Evolutionary conservation across 1,139 yeast species (phyloP).

Genomic region (Candida sanyaensis): DNA sequence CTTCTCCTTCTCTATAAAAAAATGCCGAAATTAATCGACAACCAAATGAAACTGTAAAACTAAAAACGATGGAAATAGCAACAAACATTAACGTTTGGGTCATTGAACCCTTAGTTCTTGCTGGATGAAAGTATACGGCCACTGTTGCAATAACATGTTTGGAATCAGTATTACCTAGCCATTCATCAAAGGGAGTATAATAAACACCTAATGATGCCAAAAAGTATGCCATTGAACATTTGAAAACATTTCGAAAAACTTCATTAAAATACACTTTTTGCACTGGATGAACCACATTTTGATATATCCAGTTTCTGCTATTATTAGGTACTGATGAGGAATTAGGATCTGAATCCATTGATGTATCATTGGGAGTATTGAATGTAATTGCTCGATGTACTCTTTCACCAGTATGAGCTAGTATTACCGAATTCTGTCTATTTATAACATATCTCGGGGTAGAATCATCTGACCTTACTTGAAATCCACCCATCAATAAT

Average conservation of each 20-base stretch:
- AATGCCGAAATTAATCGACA: slow-evolving; percentile 56
- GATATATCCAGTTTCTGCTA: background rate
- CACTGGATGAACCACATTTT: slow-evolving; percentile 3
- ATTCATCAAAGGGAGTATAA: slow-evolving; percentile 52
- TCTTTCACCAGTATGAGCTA: slow-evolving; percentile 42
- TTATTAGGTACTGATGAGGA: background rate
- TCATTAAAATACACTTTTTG: slow-evolving; percentile 18
- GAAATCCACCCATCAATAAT: slow-evolving; percentile 2
- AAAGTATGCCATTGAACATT: slow-evolving; percentile 72
- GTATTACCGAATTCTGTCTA: slow-evolving; percentile 38
- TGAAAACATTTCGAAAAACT: slow-evolving; percentile 42
- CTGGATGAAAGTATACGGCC: slow-evolving; percentile 83
- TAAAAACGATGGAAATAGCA: slow-evolving; percentile 52
- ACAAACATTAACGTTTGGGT: slow-evolving; percentile 71
- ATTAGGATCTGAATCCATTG: background rate
- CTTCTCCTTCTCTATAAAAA: slow-evolving; percentile 48
- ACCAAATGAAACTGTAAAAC: slow-evolving; percentile 54
- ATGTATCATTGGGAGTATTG: slow-evolving; percentile 7
- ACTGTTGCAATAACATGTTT: slow-evolving; percentile 84
- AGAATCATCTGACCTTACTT: slow-evolving; percentile 8
- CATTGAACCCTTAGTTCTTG: slow-evolving; percentile 81
- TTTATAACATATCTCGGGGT: slow-evolving; percentile 16
- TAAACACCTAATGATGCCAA: slow-evolving; percentile 79
- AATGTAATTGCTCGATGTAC: slow-evolving; percentile 32
- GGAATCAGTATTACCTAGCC: slow-evolving; percentile 69